Evolutionary conservation across 2,329 filamentous ascomycete genomes (phyloP).

Genomic region (Aspergillus novofumigatus): DNA sequence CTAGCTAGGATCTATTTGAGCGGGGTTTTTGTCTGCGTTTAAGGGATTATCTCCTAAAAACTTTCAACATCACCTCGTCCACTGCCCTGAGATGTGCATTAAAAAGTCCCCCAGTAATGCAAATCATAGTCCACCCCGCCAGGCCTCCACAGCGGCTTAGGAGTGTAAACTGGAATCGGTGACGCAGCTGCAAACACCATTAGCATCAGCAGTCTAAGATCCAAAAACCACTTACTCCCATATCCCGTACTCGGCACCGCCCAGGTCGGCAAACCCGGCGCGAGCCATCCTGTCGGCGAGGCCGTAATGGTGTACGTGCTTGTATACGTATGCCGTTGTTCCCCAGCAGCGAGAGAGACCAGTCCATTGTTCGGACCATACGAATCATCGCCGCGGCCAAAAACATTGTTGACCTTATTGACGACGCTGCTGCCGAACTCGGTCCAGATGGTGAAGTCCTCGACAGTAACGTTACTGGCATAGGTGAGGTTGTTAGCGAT

Average conservation of each 20-base stretch:
- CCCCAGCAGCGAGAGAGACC: too few relatives aligned
- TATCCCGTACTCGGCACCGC: constrained; percentile 29
- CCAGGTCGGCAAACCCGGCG: constrained; percentile 28
- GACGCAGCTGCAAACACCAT: constrained; percentile 18
- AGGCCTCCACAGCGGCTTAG: constrained; percentile 30
- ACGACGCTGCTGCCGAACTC: constrained; percentile 14
- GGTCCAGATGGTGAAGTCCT: constrained; percentile 36
- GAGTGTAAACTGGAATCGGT: constrained; percentile 30
- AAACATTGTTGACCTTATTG: constrained; percentile 35
- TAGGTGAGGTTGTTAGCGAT: constrained; percentile 31
- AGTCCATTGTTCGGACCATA: constrained; percentile 7
- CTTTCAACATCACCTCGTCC: too few relatives aligned
- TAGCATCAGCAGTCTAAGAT: too few relatives aligned
- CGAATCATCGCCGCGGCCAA: constrained; percentile 27
- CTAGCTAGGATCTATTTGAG: too few relatives aligned
- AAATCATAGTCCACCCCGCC: constrained; percentile 25
- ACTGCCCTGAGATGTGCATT: neutral
- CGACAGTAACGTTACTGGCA: constrained; percentile 28
- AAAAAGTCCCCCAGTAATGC: constrained; percentile 29
- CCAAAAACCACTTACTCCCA: constrained; percentile 15
- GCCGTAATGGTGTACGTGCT: constrained; percentile 28
- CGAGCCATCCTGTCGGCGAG: constrained; percentile 24
- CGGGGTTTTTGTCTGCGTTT: too few relatives aligned
- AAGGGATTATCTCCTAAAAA: too few relatives aligned
- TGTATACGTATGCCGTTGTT: constrained; percentile 17